Evolutionary conservation across 108 stramenopile genomes (phyloP), one percentile per base, ranked within the genome.

Genomic region (Nannochloropsis granulata): DNA sequence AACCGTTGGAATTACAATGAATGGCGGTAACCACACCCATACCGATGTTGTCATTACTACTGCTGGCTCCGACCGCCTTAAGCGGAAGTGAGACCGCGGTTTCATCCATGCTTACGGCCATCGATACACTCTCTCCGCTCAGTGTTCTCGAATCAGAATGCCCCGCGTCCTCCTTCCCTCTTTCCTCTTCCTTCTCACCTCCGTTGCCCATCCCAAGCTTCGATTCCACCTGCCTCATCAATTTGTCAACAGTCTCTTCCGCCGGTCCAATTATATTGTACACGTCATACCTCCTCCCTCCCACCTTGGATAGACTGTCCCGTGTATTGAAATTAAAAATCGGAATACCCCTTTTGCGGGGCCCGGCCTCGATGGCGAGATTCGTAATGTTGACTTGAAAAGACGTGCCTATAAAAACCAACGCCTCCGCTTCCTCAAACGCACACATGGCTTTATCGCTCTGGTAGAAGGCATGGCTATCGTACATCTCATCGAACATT

Each of bases 401-500:
- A 14, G 86, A 87, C 26, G 86, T 87, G 43, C 86, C 86, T 34
- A 87, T 83, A 80, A 87, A 87, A 8, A 87, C 83, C 11, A 87
- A 13, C 43, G 86, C 86, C 16, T 87, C 83, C 14, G 86, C 83
- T 42, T 81, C 83, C 46, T 45, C 71, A 45, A 87, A 80, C 83
- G 83, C 83, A 12, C 44, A 34, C 71, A 83, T 44, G 42, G 45
- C 43, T 12, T 46, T 25, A 19, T 83, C 83, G 83, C 83, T 80
- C 26, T 84, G 79, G 79, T 83, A 87, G 83, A 87, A 87, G 79
- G 83, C 80, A 79, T 87, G 86, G 56, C 83, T 84, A 56, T 87
- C 86, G 43, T 87, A 87, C 83, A 83, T 83, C 43, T 87, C 86
- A 43, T 87, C 86, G 46, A 87, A 87, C 23, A 87, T 83, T 19